Conservation (phyloP, 305 asterid species). For the Fraxinus sp. region DNA sequence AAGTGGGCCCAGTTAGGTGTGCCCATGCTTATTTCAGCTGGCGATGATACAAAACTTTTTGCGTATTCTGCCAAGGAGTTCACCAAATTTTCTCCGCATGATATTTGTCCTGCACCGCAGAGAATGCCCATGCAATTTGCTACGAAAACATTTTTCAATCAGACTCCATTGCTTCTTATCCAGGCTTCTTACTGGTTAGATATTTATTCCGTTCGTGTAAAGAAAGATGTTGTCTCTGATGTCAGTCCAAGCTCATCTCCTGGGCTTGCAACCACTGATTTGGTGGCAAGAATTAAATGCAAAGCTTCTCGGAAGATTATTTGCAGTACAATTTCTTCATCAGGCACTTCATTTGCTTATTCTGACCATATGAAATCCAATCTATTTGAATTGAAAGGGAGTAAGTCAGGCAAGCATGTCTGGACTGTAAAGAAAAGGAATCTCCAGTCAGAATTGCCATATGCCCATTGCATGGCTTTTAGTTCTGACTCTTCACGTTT, state of each 20-base stretch:
- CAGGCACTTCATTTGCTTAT: conserved; percentile 78
- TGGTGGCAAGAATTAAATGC: conserved; percentile 73
- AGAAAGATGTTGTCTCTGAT: conserved; percentile 49
- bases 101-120: conserved; percentile 97
- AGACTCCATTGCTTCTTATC: conserved; percentile 68
- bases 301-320: conserved; percentile 77
- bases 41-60: conserved; percentile 90
- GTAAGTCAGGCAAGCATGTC: conserved; percentile 43
- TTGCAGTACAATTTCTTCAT: conserved; percentile 82
- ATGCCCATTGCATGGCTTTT: conserved; percentile 83
- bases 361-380: conserved; percentile 76
- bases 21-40: conserved; percentile 96
- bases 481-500: conserved; percentile 76
- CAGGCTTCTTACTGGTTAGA: conserved; percentile 68
- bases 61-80: conserved; percentile 92
- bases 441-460: conserved; percentile 65
- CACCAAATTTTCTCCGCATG: conserved; percentile 89
- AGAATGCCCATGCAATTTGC: conserved; percentile 83
- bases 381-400: conserved; percentile 70
- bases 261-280: conserved; percentile 60
- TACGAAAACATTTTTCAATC: conserved; percentile 44
- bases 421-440: conserved; percentile 68
- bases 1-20: conserved; percentile 97
- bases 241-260: conserved; percentile 47
- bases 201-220: conserved; percentile 48